Evolutionary conservation across 768 basidiomycete species (phyloP).

Genomic region (Termitomyces bulborhizus): DNA sequence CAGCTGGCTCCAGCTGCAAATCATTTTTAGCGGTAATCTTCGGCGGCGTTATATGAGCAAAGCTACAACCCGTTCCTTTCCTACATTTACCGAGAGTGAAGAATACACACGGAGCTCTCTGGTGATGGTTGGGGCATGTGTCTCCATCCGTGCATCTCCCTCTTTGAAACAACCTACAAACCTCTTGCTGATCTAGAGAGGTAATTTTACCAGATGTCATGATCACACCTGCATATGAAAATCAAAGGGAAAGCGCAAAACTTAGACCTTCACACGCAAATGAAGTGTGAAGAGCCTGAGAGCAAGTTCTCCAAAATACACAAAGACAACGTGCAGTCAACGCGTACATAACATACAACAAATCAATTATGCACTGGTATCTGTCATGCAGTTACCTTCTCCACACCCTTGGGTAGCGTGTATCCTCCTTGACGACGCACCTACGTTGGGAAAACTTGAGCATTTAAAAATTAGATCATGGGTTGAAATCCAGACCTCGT

Average conservation of each 20-base stretch:
- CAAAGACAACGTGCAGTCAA: too few species aligned
- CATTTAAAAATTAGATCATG: neutral
- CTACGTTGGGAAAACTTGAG: slow-evolving; percentile 22
- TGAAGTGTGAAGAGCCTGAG: neutral
- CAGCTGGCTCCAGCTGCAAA: neutral
- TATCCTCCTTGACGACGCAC: slow-evolving; percentile 67
- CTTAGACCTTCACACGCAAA: neutral
- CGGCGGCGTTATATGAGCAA: slow-evolving; percentile 5
- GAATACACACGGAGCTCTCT: slow-evolving; percentile 13
- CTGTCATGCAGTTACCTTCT: slow-evolving; percentile 31
- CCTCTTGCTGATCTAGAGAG: neutral
- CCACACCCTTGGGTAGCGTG: slow-evolving; percentile 54
- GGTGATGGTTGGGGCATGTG: slow-evolving; percentile 9
- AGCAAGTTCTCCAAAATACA: neutral
- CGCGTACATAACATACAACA: neutral
- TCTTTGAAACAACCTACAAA: slow-evolving; percentile 10
- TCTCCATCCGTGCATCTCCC: slow-evolving; percentile 7
- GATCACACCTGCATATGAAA: neutral
- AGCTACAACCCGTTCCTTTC: slow-evolving; percentile 12
- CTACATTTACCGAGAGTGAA: slow-evolving; percentile 11
- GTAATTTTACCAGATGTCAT: neutral
- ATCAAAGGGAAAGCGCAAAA: neutral
- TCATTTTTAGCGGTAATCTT: neutral
- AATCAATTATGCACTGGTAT: too few species aligned
- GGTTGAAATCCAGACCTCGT: slow-evolving; percentile 49